Evolutionary conservation across 331 rosid genomes (phyloP).

Genomic region (Acacia concinna): DNA sequence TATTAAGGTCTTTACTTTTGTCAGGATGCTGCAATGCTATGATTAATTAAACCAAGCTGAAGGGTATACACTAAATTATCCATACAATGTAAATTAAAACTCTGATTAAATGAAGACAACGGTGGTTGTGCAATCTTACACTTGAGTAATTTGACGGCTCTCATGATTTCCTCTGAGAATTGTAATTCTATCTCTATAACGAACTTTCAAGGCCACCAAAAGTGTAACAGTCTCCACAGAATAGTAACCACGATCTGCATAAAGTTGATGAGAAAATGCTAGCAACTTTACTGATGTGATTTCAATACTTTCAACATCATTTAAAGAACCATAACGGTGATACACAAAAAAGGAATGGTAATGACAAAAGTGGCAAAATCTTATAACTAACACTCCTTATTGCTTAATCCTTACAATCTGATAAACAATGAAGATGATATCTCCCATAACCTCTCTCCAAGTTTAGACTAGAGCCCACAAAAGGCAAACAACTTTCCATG

Average conservation of each 20-base stretch:
- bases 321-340: not conserved
- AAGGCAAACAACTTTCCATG: not conserved
- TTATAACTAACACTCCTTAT: not conserved
- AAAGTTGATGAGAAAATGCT: constrained; percentile 38
- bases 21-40: not conserved
- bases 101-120: not conserved
- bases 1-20: not conserved
- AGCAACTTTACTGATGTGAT: constrained; percentile 16
- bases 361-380: constrained; percentile 16
- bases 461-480: not conserved
- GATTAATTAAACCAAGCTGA: constrained; percentile 20
- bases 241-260: constrained; percentile 92
- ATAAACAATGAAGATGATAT: constrained; percentile 5
- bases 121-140: constrained; percentile 53
- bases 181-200: constrained; percentile 96
- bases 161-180: constrained; percentile 95
- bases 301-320: constrained; percentile 17
- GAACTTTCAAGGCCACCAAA: constrained; percentile 91
- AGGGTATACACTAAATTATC: constrained; percentile 15
- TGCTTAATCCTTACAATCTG: not conserved
- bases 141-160: constrained; percentile 97
- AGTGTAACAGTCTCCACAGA: constrained; percentile 96
- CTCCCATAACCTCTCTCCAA: not conserved
- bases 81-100: not conserved
- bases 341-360: not conserved